These are phyloP conservation scores for Aschersonia sp. DNA, from an alignment of 2,329 filamentous ascomycete genomes.

Conservation along the genomic window DNA sequence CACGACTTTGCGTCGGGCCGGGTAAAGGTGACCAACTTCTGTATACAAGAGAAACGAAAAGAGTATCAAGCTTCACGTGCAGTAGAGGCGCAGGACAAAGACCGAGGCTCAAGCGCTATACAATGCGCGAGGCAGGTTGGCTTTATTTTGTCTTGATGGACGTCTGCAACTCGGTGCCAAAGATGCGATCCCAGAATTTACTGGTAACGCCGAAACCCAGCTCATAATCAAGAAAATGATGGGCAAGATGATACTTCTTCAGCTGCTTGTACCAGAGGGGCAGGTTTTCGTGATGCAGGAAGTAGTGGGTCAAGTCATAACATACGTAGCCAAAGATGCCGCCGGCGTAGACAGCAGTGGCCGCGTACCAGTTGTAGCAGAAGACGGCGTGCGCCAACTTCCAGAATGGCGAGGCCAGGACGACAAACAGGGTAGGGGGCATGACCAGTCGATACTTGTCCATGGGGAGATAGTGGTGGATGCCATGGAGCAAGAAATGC, in stretches of 20 bases:
- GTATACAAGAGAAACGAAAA: too few species aligned
- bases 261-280: constrained; percentile 79
- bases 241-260: constrained; percentile 95
- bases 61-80: too few species aligned
- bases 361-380: constrained; percentile 72
- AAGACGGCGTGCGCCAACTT: constrained; percentile 74
- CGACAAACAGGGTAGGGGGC: constrained; percentile 78
- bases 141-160: constrained; percentile 18
- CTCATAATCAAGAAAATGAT: constrained; percentile 96
- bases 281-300: constrained; percentile 88
- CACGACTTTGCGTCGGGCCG: too few species aligned
- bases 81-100: neutral
- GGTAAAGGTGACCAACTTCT: too few species aligned
- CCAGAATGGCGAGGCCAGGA: constrained; percentile 82
- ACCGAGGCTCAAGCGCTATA: neutral
- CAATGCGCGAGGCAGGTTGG: neutral
- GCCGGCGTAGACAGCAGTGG: constrained; percentile 66
- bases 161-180: constrained; percentile 66
- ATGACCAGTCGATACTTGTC: constrained; percentile 94
- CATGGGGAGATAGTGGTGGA: constrained; percentile 99
- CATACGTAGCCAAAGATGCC: constrained; percentile 91
- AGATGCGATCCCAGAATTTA: constrained; percentile 87
- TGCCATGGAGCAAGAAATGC: constrained; percentile 90
- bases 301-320: constrained; percentile 98
- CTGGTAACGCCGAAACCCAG: constrained; percentile 95